phyloP scores from a whole-genome alignment of 805 yeast genomes.

The Alloascoidea hylecoeti region DNA sequence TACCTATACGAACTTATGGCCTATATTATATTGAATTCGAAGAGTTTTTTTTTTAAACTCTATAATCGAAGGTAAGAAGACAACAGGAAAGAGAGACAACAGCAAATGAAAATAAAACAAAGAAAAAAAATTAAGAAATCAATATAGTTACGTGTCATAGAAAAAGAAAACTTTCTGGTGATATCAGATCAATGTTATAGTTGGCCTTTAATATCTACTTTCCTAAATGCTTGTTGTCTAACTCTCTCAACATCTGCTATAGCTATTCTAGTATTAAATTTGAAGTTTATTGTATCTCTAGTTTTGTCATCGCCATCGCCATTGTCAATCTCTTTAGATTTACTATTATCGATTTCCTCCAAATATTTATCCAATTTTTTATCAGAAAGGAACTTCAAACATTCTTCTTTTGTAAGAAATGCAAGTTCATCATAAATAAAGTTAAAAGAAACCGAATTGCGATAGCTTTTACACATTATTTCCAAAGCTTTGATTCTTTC shows the following conservation, averaged over 20 bases:
- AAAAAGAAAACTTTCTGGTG: background rate
- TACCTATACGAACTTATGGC: too few relatives aligned
- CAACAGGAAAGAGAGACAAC: too few relatives aligned
- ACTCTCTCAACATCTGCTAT: constrained; percentile 19
- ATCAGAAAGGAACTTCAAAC: constrained; percentile 26
- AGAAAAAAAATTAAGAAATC: too few relatives aligned
- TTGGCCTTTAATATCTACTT: constrained; percentile 88
- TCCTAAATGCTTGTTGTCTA: constrained; percentile 27
- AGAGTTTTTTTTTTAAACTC: too few relatives aligned
- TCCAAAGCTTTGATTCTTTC: constrained; percentile 44
- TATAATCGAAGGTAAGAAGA: too few relatives aligned
- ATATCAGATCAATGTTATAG: constrained; percentile 19
- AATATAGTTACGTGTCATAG: too few relatives aligned
- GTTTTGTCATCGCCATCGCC: background rate
- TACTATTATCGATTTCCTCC: constrained; percentile 4
- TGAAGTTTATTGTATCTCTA: background rate
- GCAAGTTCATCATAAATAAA: constrained; percentile 13
- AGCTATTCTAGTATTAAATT: constrained; percentile 13
- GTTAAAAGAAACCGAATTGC: constrained; percentile 14
- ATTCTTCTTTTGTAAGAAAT: constrained; percentile 23
- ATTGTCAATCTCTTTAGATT: constrained; percentile 4
- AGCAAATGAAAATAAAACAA: too few relatives aligned
- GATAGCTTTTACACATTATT: constrained; percentile 39
- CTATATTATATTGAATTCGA: background rate
- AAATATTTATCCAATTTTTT: constrained; percentile 22